Evolutionary conservation across 2,329 filamentous ascomycete species (phyloP).

Genomic region (Sodiomyces alkalinus): DNA sequence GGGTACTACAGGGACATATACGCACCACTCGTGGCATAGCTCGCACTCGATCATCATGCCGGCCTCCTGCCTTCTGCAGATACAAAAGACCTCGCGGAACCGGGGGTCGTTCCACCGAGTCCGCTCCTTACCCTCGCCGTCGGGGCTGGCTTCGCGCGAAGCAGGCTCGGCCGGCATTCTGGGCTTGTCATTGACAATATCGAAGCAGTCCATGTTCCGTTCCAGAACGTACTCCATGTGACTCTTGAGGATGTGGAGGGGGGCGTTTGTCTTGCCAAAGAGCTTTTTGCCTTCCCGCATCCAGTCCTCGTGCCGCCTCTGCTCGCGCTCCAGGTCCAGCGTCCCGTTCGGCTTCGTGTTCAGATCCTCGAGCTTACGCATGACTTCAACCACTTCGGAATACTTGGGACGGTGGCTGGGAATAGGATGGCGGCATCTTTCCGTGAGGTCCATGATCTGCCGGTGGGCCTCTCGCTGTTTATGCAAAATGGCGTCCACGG

Average conservation of each 20-base stretch:
- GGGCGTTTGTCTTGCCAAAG: slow-evolving; percentile 95
- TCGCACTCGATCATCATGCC: slow-evolving; percentile 99
- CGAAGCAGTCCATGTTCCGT: slow-evolving; percentile 82
- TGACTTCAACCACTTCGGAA: slow-evolving; percentile 75
- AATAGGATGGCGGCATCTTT: slow-evolving; percentile 60
- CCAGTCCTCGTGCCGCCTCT: slow-evolving; percentile 95
- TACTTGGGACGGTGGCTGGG: slow-evolving; percentile 74
- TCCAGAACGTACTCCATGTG: slow-evolving; percentile 90
- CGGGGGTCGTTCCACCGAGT: slow-evolving; percentile 48
- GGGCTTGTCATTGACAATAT: slow-evolving; percentile 69
- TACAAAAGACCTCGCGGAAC: slow-evolving; percentile 79
- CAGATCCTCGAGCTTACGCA: slow-evolving; percentile 72
- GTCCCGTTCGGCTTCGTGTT: slow-evolving; percentile 89
- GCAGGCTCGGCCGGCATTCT: slow-evolving; percentile 82
- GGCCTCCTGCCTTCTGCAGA: slow-evolving; percentile 82
- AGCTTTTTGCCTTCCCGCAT: slow-evolving; percentile 97
- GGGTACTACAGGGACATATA: too few species aligned
- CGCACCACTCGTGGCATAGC: slow-evolving; percentile 90
- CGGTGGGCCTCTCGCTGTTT: slow-evolving; percentile 92
- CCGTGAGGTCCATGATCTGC: slow-evolving; percentile 68
- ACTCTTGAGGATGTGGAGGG: slow-evolving; percentile 83
- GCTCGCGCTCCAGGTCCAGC: slow-evolving; percentile 83
- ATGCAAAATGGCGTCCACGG: slow-evolving; percentile 81
- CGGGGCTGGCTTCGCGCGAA: slow-evolving; percentile 59
- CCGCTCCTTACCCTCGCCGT: slow-evolving; percentile 28